Base-by-base conservation (phyloP, 306 rosid genomes). In the Castanea crenata region DNA sequence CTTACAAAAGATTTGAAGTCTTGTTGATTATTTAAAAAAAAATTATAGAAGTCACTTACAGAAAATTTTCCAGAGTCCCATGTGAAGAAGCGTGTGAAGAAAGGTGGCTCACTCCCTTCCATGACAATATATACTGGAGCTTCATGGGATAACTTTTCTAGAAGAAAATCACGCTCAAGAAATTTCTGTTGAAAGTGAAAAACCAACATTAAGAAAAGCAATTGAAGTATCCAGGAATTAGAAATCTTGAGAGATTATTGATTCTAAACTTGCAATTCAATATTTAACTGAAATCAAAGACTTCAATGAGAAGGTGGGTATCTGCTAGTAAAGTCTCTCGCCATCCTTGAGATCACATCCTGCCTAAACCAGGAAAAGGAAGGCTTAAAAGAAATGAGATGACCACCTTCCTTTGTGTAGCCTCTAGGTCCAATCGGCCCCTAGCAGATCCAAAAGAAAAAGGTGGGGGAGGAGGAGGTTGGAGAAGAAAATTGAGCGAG, bases 81-180 rank as follows among this genome's bases (percentile, higher is more conserved):
- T 49, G 84, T 83, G 81, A 93, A 96, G 91, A 96, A 96, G 83
- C 91, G 93, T n/a, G 96, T 93, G 91, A 93, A 96, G 90, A 96
- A 96, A 84, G 91, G 86, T 35, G 99, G 99, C 82, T 96, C 99
- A 63, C 92, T 91, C 19, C 96, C 94, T 91, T 96, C 99, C 91
- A 87, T 87, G 86, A 90, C 79, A 16, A 93, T 73, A 83, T 80
- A 93, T 78, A 96, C 83, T 41, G 98, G 94, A 83, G 98, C 88
- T 78, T 82, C 87, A 78, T 68, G 86, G 77, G 98, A 91, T 88
- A 96, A 69, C 13, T 80, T 74, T 84, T 93, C 96, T 77, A 96
- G 82, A 41, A 92, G 94, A 86, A 96, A 91, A 86, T 96, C 99
- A 54, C 32, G 80, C 90, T 91, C 94, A 68, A 96, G 90, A 85